Base-by-base conservation (phyloP, 352 stramenopile genomes). In the Globisporangium abappressorium region DNA sequence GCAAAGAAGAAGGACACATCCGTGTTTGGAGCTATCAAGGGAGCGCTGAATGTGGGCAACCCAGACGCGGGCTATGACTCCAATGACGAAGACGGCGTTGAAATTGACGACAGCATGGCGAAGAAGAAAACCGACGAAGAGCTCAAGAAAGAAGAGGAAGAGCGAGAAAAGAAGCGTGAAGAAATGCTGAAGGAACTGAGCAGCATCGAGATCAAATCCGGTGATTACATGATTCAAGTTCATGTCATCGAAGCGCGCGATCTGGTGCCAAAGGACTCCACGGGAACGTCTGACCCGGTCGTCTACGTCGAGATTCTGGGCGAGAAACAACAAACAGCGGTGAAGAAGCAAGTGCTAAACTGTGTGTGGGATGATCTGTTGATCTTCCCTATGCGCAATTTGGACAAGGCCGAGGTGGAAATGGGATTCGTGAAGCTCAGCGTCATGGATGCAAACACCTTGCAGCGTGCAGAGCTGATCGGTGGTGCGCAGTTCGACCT, bases 241-340 rank as follows among this genome's bases (percentile, higher is more conserved):
- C 92, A 97, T 65, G 66, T 97, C 36, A 97, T 98, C 65, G 90
- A 98, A 78, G 89, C 84, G 12, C 82, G 90, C 12, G 89, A 97
- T 33, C 75, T 98, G 1, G 89, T 97, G 28, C 79, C 85, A 0
- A 97, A 97, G 65, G 89, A 97, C 56, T 77, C 85, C 0, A 92
- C 92, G 0, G 93, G 93, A 2, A 97, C 88, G 15, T 96, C 87
- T 1, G 94, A 98, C 65, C 94, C 94, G 0, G 91, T 98, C 24
- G 91, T 97, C 56, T 97, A 96, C 55, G 87, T 97, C 20, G 86
- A 94, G 68, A 84, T 94, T 0, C 80, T 97, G 14, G 85, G 81
- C 26, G 86, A 97, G 56, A 93, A 92, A 65, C 81, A 94, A 65
- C 82, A 97, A 58, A 96, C 88, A 1, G 69, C 76, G 3, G 79